phyloP scores from a whole-genome alignment of 2,329 filamentous ascomycete genomes.

The Neofusicoccum sp. region DNA sequence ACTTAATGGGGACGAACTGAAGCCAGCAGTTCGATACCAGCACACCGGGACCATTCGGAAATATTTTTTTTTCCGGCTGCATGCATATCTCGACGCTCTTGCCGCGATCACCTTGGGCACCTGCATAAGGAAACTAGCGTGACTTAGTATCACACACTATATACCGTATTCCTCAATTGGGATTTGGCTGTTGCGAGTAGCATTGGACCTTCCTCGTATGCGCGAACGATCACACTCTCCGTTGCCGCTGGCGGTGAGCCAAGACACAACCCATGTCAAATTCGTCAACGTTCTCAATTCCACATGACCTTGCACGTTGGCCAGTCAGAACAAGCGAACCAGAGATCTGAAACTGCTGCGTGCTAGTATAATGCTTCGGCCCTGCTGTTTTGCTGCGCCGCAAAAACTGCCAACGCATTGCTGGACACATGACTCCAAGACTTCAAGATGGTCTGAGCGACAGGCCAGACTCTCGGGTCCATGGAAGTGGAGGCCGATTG shows the following conservation, averaged over 20 bases:
- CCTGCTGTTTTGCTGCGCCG: neutral
- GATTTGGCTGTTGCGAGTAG: no score
- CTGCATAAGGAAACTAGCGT: no score
- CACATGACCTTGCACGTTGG: neutral
- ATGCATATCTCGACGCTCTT: neutral
- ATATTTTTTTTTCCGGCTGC: neutral
- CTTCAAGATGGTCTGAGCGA: neutral
- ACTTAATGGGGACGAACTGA: neutral
- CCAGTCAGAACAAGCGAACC: neutral
- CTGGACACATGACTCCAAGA: neutral
- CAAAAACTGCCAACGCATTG: conserved; percentile 6
- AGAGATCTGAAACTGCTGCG: neutral
- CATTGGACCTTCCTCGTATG: neutral
- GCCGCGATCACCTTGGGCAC: no score
- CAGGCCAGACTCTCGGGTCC: neutral
- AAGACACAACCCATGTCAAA: neutral
- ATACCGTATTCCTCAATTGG: neutral
- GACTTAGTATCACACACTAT: neutral
- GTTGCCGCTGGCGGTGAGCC: neutral
- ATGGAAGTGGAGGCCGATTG: no score
- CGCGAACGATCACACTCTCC: neutral
- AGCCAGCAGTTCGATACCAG: neutral
- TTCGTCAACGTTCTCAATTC: neutral
- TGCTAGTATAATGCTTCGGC: neutral
- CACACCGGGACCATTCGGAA: neutral